Base-by-base conservation (phyloP, 495 filamentous ascomycete genomes). In the Pyrenopolyporus hunteri region DNA sequence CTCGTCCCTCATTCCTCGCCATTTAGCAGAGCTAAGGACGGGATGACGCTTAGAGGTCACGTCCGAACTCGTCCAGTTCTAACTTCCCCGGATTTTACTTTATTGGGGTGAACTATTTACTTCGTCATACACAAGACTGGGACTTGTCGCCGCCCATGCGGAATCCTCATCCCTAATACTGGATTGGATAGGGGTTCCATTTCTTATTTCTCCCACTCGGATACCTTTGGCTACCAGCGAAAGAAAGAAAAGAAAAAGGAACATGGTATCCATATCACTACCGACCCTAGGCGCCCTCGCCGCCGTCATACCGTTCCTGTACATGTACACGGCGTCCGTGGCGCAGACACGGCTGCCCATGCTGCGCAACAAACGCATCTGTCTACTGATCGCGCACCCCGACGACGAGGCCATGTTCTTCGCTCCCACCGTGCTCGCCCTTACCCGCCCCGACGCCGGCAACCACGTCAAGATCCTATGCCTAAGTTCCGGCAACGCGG, bases 341-440 rank as follows among this genome's bases (percentile, higher is more conserved):
- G 76, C 80, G 19, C 70, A 76, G 57, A 67, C 73, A 6, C 80
- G 83, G 22, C 89, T 92, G 65, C 90, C 91, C 0, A 83, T 73
- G 48, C 79, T 96, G 53, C 78, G 78, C 55, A 87, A 88, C 77
- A 92, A 95, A 78, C 82, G 89, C 59, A 90, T 97, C 59, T 88
- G 89, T 67, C 82, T 98, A 22, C 79, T 98, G 31, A 98, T 98
- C 72, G 94, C 94, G 3, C 94, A 98, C 74, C 94, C 94, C 0
- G 94, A 98, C 73, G 94, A 98, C 60, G 94, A 98, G 78, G 95
- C 94, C 64, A 98, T 98, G 94, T 98, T 98, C 80, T 98, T 98
- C 75, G 85, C 93, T 57, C 94, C 94, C 0, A 89, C 91, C 0
- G 82, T 98, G 2, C 78, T 95, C 48, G 85, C 88, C 4, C 81